A percentile compares a stretch with the other conserved stretches of the same genome.
Evolutionary conservation across 2,329 filamentous ascomycete species (phyloP).

Genomic region (Nigrospora oryzae): DNA sequence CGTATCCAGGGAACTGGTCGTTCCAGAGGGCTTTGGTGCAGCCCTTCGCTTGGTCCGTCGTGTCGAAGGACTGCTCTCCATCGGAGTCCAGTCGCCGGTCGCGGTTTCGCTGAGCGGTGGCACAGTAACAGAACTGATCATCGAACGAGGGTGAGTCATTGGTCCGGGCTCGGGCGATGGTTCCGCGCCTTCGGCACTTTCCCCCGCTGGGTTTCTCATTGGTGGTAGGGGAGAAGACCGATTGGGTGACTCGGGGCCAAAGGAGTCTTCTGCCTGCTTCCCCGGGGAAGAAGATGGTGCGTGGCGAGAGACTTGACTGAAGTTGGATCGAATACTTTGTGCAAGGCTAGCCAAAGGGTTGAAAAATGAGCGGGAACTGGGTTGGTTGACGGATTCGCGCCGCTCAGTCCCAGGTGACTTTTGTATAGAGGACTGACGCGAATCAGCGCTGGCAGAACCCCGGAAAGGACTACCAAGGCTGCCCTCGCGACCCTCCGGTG

Average conservation of each 20-base stretch:
- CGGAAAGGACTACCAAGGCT: slow-evolving; percentile 49
- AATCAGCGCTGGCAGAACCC: slow-evolving; percentile 16
- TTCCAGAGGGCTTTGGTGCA: too few relatives aligned
- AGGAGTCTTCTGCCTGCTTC: slow-evolving; percentile 8
- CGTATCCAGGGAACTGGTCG: too few relatives aligned
- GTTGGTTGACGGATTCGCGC: slow-evolving; percentile 1
- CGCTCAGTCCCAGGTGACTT: slow-evolving; percentile 15
- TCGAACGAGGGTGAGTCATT: too few relatives aligned
- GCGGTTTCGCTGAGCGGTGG: too few relatives aligned
- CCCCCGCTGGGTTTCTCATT: neutral
- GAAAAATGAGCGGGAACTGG: neutral
- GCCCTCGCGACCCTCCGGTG: slow-evolving; percentile 40
- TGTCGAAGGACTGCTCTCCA: too few relatives aligned
- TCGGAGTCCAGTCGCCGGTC: too few relatives aligned
- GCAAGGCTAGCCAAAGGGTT: slow-evolving; percentile 7
- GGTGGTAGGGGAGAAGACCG: neutral
- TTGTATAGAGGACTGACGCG: slow-evolving; percentile 12
- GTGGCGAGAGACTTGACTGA: slow-evolving; percentile 7
- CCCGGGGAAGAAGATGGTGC: slow-evolving; percentile 3
- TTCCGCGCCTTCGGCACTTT: too few relatives aligned
- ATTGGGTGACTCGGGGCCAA: slow-evolving; percentile 4
- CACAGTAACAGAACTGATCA: too few relatives aligned
- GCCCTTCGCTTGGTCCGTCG: too few relatives aligned
- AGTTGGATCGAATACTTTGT: slow-evolving; percentile 11
- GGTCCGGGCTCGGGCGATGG: too few relatives aligned